Conservation (phyloP, 192 early-diverging fungal species). For the Podila epigama region DNA sequence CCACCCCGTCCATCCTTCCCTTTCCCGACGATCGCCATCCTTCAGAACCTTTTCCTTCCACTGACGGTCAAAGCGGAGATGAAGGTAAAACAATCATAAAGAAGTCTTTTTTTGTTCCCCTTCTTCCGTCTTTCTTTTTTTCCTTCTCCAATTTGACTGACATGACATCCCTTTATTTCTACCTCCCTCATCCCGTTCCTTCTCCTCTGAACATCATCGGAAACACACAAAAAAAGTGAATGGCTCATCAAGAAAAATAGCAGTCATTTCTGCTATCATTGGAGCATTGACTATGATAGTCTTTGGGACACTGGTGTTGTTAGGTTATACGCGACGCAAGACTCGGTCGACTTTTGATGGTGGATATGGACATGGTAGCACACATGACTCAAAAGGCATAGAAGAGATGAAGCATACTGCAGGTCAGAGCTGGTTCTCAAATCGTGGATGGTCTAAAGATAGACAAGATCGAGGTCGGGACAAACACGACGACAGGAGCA, state of each 20-base stretch:
- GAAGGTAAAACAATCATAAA: not conserved
- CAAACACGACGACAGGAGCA: not conserved
- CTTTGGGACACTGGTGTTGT: constrained; percentile 1
- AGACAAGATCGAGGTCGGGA: not conserved
- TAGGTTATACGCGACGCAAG: constrained; percentile 14
- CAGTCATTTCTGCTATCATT: constrained; percentile 13
- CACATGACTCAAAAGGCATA: not conserved
- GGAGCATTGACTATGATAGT: constrained; percentile 1
- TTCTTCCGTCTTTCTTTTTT: not conserved
- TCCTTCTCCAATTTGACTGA: not conserved
- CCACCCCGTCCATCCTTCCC: constrained; percentile 16
- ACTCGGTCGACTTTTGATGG: not conserved
- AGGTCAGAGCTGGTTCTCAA: constrained; percentile 24
- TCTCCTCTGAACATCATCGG: no score
- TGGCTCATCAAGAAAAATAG: not conserved
- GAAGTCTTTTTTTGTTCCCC: not conserved
- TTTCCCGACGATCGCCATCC: not conserved
- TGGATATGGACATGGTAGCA: not conserved
- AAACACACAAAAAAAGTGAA: no score
- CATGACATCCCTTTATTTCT: no score
- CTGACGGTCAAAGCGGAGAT: not conserved
- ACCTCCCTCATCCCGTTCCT: no score
- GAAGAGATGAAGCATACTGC: not conserved
- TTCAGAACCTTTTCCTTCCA: not conserved
- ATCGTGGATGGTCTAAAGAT: not conserved